These are phyloP conservation scores for Phytophthora tubulina DNA, from an alignment of 352 stramenopile genomes.

Conservation along the genomic window DNA sequence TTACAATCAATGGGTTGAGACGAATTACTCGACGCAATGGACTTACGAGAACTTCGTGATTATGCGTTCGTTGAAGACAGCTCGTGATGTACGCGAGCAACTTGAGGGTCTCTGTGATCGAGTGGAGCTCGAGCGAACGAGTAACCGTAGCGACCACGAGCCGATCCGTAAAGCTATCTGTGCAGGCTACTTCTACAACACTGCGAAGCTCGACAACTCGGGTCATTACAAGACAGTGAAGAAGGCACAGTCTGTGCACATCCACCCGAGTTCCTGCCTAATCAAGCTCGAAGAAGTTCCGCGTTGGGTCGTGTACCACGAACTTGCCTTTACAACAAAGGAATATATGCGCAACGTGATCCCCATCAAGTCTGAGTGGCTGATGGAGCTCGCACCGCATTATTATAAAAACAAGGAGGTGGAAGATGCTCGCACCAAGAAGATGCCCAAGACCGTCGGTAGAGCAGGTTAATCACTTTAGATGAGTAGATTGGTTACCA, in stretches of 20 bases:
- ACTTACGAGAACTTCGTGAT: slow-evolving; percentile 98
- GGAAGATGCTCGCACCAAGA: slow-evolving; percentile 95
- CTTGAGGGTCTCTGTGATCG: slow-evolving; percentile 98
- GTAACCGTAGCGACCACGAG: slow-evolving; percentile 92
- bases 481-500: slow-evolving; percentile 13
- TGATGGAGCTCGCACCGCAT: slow-evolving; percentile 99
- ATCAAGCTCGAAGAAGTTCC: slow-evolving; percentile 91
- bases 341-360: slow-evolving; percentile 99
- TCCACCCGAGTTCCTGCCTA: slow-evolving; percentile 99
- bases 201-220: slow-evolving; percentile 95
- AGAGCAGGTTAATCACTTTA: slow-evolving; percentile 45
- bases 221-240: slow-evolving; percentile 99
- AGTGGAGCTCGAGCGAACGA: slow-evolving; percentile 95
- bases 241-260: slow-evolving; percentile 96
- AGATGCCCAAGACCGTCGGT: slow-evolving; percentile 94
- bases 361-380: slow-evolving; percentile 98
- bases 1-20: slow-evolving; percentile 98
- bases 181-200: slow-evolving; percentile 99
- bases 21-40: slow-evolving; percentile 97
- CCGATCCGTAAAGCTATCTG: slow-evolving; percentile 97
- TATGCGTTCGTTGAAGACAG: slow-evolving; percentile 97
- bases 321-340: slow-evolving; percentile 99
- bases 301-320: slow-evolving; percentile 98
- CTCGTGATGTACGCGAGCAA: slow-evolving; percentile 99
- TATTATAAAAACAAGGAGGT: slow-evolving; percentile 99